These are phyloP conservation scores for Amanita pseudoporphyria DNA, from an alignment of 768 basidiomycete genomes.

Conservation along the genomic window DNA sequence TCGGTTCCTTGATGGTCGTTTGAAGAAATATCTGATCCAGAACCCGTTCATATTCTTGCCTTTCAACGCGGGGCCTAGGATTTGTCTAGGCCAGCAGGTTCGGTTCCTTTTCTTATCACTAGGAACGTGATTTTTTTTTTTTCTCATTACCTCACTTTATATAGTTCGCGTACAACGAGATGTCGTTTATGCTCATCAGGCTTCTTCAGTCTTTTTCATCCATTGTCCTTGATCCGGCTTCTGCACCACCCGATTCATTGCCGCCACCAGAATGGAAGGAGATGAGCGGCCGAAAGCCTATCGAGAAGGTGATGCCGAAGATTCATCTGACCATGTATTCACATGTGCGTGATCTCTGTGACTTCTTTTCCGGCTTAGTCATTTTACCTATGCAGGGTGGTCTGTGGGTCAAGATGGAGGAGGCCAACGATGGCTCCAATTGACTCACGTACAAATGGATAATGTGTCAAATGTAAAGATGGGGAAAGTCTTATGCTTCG, in stretches of 20 bases:
- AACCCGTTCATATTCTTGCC: conserved; percentile 67
- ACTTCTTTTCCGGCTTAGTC: neutral
- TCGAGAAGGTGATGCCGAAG: conserved; percentile 43
- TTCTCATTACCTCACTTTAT: neutral
- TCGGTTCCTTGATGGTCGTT: conserved; percentile 55
- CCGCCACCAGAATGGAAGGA: conserved; percentile 40
- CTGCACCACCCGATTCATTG: conserved; percentile 33
- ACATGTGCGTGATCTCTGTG: conserved; percentile 20
- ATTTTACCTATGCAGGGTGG: conserved; percentile 29
- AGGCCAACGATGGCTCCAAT: conserved; percentile 17
- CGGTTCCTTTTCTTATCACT: neutral
- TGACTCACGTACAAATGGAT: neutral
- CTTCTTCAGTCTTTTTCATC: conserved; percentile 50
- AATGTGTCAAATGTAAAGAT: neutral
- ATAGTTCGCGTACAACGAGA: conserved; percentile 50
- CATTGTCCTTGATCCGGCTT: conserved; percentile 35
- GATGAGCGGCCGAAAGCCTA: conserved; percentile 35
- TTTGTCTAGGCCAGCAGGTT: conserved; percentile 54
- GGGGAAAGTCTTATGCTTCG: too few species aligned
- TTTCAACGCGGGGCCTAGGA: conserved; percentile 51
- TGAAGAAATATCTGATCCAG: conserved; percentile 49
- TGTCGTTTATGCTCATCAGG: conserved; percentile 55
- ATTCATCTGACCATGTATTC: conserved; percentile 46
- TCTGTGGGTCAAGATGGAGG: conserved; percentile 41
- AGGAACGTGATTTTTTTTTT: neutral